Conservation (phyloP, 257 asterid species). For the Ajuga chamaepitys region DNA sequence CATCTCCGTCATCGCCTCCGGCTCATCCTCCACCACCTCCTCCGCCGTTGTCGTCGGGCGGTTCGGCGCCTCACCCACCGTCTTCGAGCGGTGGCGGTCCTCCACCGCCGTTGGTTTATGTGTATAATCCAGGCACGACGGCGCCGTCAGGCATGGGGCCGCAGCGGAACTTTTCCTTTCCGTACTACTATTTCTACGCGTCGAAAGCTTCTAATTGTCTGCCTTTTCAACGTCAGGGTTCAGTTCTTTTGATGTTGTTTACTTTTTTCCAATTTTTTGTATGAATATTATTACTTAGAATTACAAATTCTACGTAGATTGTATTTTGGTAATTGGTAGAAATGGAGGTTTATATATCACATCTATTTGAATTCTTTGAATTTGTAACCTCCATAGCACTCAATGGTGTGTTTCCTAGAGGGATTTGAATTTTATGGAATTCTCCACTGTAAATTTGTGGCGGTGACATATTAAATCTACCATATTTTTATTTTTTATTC, state of each 20-base stretch:
- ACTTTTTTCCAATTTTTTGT: conserved; percentile 20
- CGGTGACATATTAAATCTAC: too few relatives aligned
- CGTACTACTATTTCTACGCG: conserved; percentile 63
- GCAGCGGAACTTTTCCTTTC: conserved; percentile 45
- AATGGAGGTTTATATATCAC: too few relatives aligned
- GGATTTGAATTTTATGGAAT: too few relatives aligned
- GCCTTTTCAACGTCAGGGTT: conserved; percentile 16
- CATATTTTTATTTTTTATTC: too few relatives aligned
- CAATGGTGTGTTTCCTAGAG: too few relatives aligned
- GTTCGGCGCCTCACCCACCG: conserved; percentile 21
- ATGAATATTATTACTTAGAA: not conserved
- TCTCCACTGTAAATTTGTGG: too few relatives aligned
- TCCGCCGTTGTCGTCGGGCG: not conserved
- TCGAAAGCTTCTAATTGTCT: conserved; percentile 33
- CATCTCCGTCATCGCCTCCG: conserved; percentile 28
- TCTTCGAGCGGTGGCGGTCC: not conserved
- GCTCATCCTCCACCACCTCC: conserved; percentile 27
- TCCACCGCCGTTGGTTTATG: conserved; percentile 27
- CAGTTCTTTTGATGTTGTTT: conserved; percentile 22
- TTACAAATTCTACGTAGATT: too few relatives aligned
- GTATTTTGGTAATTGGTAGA: too few relatives aligned
- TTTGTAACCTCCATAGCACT: too few relatives aligned
- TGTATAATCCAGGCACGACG: conserved; percentile 33
- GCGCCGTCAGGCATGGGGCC: conserved; percentile 25
- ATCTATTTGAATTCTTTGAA: too few relatives aligned